Conservation (phyloP, 495 filamentous ascomycete species). For the Aspergillus panamensis region DNA sequence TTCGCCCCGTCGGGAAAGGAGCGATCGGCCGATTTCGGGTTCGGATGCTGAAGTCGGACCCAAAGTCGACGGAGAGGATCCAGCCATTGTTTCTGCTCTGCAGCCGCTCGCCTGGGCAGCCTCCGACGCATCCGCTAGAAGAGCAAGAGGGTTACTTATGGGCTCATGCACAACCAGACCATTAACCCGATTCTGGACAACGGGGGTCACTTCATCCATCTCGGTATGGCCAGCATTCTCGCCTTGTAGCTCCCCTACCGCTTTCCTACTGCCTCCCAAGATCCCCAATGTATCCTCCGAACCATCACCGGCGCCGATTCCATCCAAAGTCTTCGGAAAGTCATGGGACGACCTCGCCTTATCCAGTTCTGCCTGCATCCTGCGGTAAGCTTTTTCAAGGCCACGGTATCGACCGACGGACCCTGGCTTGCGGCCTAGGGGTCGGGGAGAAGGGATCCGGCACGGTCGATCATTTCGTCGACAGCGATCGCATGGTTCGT, state of each 20-base stretch:
- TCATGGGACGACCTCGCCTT: constrained; percentile 5
- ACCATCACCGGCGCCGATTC: background rate
- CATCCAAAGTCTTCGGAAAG: background rate
- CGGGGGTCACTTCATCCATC: too few species aligned
- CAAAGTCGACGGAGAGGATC: background rate
- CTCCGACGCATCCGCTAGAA: constrained; percentile 27
- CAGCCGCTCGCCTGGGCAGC: constrained; percentile 13
- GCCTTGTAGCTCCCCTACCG: too few species aligned
- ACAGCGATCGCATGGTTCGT: constrained; percentile 24
- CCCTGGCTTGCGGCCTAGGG: constrained; percentile 23
- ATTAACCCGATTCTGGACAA: too few species aligned
- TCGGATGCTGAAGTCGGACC: background rate
- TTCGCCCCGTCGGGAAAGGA: constrained; percentile 20
- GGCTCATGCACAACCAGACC: constrained; percentile 10
- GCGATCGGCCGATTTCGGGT: background rate
- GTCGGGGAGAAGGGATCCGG: constrained; percentile 21
- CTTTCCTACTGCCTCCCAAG: background rate
- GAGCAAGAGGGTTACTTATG: constrained; percentile 26
- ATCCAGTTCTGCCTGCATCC: constrained; percentile 22
- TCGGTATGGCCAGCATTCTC: too few species aligned
- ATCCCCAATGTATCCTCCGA: background rate
- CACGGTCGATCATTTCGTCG: constrained; percentile 23
- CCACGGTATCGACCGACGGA: constrained; percentile 26
- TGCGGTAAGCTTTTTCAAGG: constrained; percentile 28
- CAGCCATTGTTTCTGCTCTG: background rate